Conservation (phyloP, 495 filamentous ascomycete genomes). For the Podospora comata region DNA sequence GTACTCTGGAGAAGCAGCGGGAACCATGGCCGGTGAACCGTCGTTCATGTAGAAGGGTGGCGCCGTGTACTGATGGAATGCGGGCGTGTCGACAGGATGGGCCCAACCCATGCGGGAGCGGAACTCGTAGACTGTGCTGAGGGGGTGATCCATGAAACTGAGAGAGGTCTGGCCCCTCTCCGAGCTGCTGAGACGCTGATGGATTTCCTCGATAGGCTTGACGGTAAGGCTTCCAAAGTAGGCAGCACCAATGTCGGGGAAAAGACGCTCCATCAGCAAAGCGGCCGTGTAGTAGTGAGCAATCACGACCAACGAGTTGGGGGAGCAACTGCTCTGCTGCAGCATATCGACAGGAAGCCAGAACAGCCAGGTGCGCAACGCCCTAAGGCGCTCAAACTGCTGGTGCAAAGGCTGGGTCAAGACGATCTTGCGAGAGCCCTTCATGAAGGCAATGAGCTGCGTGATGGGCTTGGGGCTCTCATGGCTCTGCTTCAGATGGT, state of each 20-base stretch:
- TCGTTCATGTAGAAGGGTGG: slow-evolving; percentile 47
- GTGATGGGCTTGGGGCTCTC: slow-evolving; percentile 71
- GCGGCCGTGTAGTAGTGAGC: slow-evolving; percentile 90
- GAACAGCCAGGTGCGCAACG: slow-evolving; percentile 87
- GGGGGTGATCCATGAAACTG: slow-evolving; percentile 60
- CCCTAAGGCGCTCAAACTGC: slow-evolving; percentile 82
- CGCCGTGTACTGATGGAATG: slow-evolving; percentile 51
- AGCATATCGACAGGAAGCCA: slow-evolving; percentile 79
- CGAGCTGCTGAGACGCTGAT: slow-evolving; percentile 53
- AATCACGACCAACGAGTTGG: slow-evolving; percentile 72
- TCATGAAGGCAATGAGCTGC: slow-evolving; percentile 78
- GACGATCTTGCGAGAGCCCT: slow-evolving; percentile 70
- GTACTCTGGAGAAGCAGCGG: slow-evolving; percentile 39
- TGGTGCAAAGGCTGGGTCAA: slow-evolving; percentile 70
- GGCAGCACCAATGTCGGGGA: slow-evolving; percentile 83
- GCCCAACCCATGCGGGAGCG: slow-evolving; percentile 61
- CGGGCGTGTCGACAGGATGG: slow-evolving; percentile 50
- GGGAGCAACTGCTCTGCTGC: slow-evolving; percentile 54
- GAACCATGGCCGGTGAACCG: slow-evolving; percentile 32
- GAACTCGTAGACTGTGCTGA: slow-evolving; percentile 59
- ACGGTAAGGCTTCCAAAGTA: slow-evolving; percentile 78
- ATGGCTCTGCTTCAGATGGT: slow-evolving; percentile 65
- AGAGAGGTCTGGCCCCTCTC: slow-evolving; percentile 50
- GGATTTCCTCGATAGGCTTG: slow-evolving; percentile 74
- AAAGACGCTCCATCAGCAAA: slow-evolving; percentile 81